phyloP scores from a whole-genome alignment of 2,329 filamentous ascomycete genomes.

The Penicillium decumbens region DNA sequence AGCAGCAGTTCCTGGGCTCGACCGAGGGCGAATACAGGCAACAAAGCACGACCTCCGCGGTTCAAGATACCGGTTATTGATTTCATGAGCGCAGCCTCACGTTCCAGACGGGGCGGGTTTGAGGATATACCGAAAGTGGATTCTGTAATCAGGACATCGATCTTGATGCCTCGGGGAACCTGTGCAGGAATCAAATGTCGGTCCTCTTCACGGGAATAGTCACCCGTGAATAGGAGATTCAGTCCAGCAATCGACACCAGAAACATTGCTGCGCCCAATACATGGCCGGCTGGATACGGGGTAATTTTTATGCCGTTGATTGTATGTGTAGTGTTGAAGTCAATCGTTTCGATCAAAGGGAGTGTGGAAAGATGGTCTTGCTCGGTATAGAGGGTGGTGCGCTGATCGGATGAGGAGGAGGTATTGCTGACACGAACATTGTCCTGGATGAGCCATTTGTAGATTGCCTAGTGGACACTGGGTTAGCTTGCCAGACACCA shows the following conservation, averaged over 20 bases:
- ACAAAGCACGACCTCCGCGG: conserved; percentile 82
- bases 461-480: conserved; percentile 61
- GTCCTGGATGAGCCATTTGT: conserved; percentile 99
- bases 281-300: conserved; percentile 93
- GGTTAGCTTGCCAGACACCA: not conserved
- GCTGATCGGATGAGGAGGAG: conserved; percentile 57
- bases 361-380: conserved; percentile 92
- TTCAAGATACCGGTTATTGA: conserved; percentile 87
- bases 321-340: conserved; percentile 96
- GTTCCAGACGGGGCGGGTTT: conserved; percentile 82
- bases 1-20: conserved; percentile 89
- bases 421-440: conserved; percentile 82
- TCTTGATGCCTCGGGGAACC: conserved; percentile 80
- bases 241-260: conserved; percentile 94
- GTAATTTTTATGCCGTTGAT: conserved; percentile 96
- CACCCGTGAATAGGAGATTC: conserved; percentile 95
- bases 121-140: conserved; percentile 95
- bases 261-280: conserved; percentile 98
- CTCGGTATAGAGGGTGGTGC: conserved; percentile 78
- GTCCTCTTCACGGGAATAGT: conserved; percentile 95
- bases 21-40: conserved; percentile 93
- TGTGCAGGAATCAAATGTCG: conserved; percentile 91
- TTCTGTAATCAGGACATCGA: conserved; percentile 95
- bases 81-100: conserved; percentile 92
- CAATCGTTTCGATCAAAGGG: conserved; percentile 90